Base-by-base conservation (phyloP, 768 basidiomycete genomes). In the Chalciporus pseudorubinellus region DNA sequence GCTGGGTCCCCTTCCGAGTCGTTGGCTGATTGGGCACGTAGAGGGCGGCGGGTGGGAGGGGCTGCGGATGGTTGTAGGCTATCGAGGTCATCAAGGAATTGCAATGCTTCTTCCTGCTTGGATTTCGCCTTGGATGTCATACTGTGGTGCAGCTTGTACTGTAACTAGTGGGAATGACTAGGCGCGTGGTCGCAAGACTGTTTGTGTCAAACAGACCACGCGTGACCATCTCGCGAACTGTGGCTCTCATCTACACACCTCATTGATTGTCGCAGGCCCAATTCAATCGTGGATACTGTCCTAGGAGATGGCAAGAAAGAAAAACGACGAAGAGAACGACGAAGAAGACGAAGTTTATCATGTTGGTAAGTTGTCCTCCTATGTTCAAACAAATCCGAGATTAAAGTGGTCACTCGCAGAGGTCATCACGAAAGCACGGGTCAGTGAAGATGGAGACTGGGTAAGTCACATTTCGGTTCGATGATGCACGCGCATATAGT, bases 51-150 rank as follows among this genome's bases (percentile, higher is more conserved):
- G 1, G 66, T 56, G 19, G 73, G 66, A 21, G 62, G 47, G 6
- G 42, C 50, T n/a, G 58, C 47, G n/a, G 62, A 51, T 20, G 80
- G 78, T 18, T 83, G 74, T 44, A 95, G 80, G 26, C 84, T 87
- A 67, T 98, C 95, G 44, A 98, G 87, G 65, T 95, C 93, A 64
- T 97, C 92, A 40, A 98, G 85, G 72, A 98, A 86, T 63, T 86
- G 87, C 19, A 94, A 84, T 19, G 92, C 95, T 69, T 98, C 95
- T 63, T 89, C 79, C 53, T 89, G 83, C 65, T 89, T 91, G 24
- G 87, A 85, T 71, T 87, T 90, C 42, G 84, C 71, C 67, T 77
- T 79, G 24, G 67, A 62, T 29, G 72, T 29, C 73, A 76, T 77
- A 45, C 42, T 44, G 40, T 19, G 24, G 36, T 22, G 39, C 48